Evolutionary conservation across 169 alveolate genomes (phyloP).

Genomic region (Plasmodium billcollinsi): DNA sequence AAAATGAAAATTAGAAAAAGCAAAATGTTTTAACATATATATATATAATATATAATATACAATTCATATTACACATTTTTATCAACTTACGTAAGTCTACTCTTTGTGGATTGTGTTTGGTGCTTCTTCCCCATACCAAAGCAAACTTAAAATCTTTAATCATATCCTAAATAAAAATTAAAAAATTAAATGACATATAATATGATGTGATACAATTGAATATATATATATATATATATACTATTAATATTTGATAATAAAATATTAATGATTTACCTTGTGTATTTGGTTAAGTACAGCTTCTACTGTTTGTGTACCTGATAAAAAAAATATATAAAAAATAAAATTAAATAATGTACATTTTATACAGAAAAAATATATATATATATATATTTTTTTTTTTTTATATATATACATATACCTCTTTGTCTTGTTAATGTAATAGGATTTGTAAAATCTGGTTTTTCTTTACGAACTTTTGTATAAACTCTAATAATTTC

Average conservation of each 20-base stretch:
- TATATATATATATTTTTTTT: not conserved
- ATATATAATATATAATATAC: not conserved
- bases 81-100: slow-evolving; percentile 91
- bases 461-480: slow-evolving; percentile 96
- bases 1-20: slow-evolving; percentile 12
- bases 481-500: slow-evolving; percentile 92
- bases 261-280: slow-evolving; percentile 60
- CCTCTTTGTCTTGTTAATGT: slow-evolving; percentile 90
- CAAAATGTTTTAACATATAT: not conserved
- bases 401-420: slow-evolving; percentile 9
- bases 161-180: slow-evolving; percentile 75
- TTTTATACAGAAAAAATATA: not conserved
- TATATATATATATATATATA: slow-evolving; percentile 11
- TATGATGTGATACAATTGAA: not conserved
- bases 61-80: not conserved
- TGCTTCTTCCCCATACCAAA: slow-evolving; percentile 98
- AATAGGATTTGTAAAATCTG: slow-evolving; percentile 96
- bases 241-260: slow-evolving; percentile 22
- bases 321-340: slow-evolving; percentile 5
- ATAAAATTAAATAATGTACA: not conserved
- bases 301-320: slow-evolving; percentile 80
- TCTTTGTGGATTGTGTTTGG: slow-evolving; percentile 96
- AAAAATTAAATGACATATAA: too few species aligned
- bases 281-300: slow-evolving; percentile 82
- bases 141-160: slow-evolving; percentile 93